Percentiles rank a stretch among this genome's conserved stretches.
phyloP scores from a whole-genome alignment of 1,284 basidiomycete genomes.

The Porogramme epimiltina region DNA sequence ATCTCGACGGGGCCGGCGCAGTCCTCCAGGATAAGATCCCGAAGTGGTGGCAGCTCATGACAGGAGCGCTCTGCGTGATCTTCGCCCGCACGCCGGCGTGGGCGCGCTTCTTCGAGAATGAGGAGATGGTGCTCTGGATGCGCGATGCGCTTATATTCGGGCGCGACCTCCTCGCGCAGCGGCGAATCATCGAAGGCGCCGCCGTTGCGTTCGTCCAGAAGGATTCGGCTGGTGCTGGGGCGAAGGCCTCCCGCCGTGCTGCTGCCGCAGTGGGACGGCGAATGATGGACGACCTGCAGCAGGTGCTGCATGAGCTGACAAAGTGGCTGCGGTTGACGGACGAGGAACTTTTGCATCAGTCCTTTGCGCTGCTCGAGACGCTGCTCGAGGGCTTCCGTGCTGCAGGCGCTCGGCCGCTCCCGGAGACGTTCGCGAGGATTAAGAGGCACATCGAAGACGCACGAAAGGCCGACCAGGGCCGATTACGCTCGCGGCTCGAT shows the following conservation, averaged over 20 bases:
- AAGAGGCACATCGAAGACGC: conserved; percentile 61
- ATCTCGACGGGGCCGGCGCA: conserved; percentile 49
- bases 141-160: conserved; percentile 93
- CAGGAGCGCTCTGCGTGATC: conserved; percentile 76
- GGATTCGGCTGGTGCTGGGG: conserved; percentile 16
- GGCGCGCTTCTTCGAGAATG: conserved; percentile 78
- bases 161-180: conserved; percentile 79
- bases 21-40: conserved; percentile 56
- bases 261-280: conserved; percentile 57
- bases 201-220: conserved; percentile 41
- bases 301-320: conserved; percentile 75
- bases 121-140: conserved; percentile 95
- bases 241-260: neutral
- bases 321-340: conserved; percentile 92
- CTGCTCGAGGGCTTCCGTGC: conserved; percentile 72
- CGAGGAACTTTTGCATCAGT: conserved; percentile 85
- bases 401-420: conserved; percentile 51
- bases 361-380: conserved; percentile 79
- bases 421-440: conserved; percentile 55
- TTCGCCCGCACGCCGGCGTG: conserved; percentile 83
- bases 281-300: conserved; percentile 80
- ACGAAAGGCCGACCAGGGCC: conserved; percentile 45
- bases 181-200: conserved; percentile 77
- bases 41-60: conserved; percentile 86
- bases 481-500: conserved; percentile 57